phyloP scores from a whole-genome alignment of 169 alveolate species.

The Perkinsus chesapeaki region DNA sequence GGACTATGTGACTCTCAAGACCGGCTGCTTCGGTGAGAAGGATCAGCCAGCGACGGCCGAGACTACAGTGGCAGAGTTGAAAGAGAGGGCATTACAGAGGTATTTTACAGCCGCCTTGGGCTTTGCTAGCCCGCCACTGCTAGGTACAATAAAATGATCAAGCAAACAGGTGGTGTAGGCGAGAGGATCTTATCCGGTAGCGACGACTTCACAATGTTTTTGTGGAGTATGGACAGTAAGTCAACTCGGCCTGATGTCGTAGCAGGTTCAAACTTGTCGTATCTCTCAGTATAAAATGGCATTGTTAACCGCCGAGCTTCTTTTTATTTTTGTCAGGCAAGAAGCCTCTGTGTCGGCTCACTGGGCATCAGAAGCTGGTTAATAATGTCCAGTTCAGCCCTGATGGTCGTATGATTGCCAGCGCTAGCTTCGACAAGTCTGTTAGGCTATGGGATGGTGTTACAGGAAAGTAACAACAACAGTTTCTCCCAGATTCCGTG shows the following conservation, averaged over 20 bases:
- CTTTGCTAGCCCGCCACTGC: too few relatives aligned
- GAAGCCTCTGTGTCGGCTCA: conserved; percentile 60
- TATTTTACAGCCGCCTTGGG: too few relatives aligned
- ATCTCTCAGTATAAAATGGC: too few relatives aligned
- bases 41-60: background rate
- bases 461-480: background rate
- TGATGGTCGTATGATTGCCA: conserved; percentile 90
- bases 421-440: conserved; percentile 96
- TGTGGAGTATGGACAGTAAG: conserved; percentile 78
- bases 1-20: conserved; percentile 33
- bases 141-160: background rate
- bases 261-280: conserved; percentile 17
- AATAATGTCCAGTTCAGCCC: conserved; percentile 92
- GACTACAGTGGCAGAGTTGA: background rate
- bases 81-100: background rate
- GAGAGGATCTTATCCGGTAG: conserved; percentile 95
- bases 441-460: conserved; percentile 77
- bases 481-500: background rate
- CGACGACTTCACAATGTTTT: conserved; percentile 92
- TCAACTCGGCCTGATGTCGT: background rate
- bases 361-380: conserved; percentile 94
- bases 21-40: background rate
- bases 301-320: conserved; percentile 58
- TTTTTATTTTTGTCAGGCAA: conserved; percentile 13
- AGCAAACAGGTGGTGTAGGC: background rate